Evolutionary conservation across 2,329 filamentous ascomycete genomes (phyloP).

Genomic region (Claviceps spartinae): DNA sequence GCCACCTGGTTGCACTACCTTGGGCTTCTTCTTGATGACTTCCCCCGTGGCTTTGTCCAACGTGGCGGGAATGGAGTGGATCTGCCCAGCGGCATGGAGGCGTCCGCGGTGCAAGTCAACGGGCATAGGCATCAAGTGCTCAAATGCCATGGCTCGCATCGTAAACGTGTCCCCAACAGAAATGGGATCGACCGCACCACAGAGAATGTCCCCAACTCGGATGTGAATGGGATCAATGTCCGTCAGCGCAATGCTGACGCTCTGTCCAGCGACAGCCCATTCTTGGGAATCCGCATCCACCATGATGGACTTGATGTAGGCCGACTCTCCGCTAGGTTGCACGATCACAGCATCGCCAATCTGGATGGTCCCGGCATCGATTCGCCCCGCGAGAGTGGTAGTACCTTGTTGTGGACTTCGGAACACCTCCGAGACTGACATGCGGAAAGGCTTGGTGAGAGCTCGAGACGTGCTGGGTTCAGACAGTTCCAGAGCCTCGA

Average conservation of each 20-base stretch:
- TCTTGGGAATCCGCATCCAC: conserved; percentile 60
- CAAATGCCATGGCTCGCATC: conserved; percentile 77
- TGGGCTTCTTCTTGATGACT: conserved; percentile 70
- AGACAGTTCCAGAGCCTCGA: conserved; percentile 75
- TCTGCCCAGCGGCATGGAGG: conserved; percentile 62
- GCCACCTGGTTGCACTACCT: conserved; percentile 64
- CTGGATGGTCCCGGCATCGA: conserved; percentile 76
- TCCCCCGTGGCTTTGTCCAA: conserved; percentile 68
- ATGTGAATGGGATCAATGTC: conserved; percentile 79
- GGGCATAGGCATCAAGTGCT: conserved; percentile 75
- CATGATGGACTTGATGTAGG: conserved; percentile 69
- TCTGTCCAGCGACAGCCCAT: conserved; percentile 89
- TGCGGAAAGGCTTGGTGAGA: conserved; percentile 64
- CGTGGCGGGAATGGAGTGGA: conserved; percentile 56
- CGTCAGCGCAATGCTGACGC: conserved; percentile 67
- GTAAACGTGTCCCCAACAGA: conserved; percentile 60
- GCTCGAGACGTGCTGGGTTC: conserved; percentile 54
- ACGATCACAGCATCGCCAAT: conserved; percentile 67
- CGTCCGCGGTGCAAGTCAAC: conserved; percentile 82
- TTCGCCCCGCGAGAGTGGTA: conserved; percentile 70
- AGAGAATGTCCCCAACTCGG: conserved; percentile 75
- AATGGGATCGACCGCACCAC: conserved; percentile 53
- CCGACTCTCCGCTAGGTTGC: conserved; percentile 70
- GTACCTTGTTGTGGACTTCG: conserved; percentile 67
- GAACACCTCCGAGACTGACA: conserved; percentile 83